Percentiles rank a stretch among this genome's conserved stretches.
phyloP scores from a whole-genome alignment of 2,329 filamentous ascomycete genomes.

The Rhytidhysteron rufulum region DNA sequence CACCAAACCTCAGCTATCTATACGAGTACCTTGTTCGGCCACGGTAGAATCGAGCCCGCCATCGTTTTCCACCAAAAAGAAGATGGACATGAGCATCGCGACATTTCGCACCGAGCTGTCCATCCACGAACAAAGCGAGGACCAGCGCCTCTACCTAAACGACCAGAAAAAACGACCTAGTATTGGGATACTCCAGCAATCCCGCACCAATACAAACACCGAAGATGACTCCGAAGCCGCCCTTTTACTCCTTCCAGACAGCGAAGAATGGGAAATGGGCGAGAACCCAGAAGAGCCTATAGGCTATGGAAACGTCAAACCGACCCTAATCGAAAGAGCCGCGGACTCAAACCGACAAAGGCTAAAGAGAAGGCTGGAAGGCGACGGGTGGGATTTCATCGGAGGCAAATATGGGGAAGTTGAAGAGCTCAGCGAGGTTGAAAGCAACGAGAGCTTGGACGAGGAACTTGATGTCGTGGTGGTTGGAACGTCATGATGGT shows the following conservation, averaged over 20 bases:
- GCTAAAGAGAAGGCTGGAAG: slow-evolving; percentile 23
- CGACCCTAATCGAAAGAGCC: slow-evolving; percentile 20
- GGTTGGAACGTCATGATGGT: background rate
- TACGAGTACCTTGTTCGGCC: no score
- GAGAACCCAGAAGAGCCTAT: background rate
- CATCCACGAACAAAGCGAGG: no score
- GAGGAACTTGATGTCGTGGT: slow-evolving; percentile 34
- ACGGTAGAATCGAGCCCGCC: no score
- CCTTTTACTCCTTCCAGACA: slow-evolving; percentile 29
- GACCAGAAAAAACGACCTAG: no score
- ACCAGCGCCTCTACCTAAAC: no score
- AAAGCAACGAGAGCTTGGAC: slow-evolving; percentile 25
- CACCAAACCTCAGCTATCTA: background rate
- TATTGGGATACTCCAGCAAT: no score
- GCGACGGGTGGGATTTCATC: slow-evolving; percentile 32
- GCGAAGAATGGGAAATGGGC: slow-evolving; percentile 25
- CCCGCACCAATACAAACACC: no score
- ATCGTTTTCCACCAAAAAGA: no score
- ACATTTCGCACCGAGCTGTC: no score
- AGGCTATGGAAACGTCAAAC: slow-evolving; percentile 3
- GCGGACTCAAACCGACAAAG: slow-evolving; percentile 27
- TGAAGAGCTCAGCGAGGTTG: slow-evolving; percentile 10
- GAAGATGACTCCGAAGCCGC: slow-evolving; percentile 18
- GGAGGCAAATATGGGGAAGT: slow-evolving; percentile 25
- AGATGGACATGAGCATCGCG: no score